Percentiles rank a stretch among this genome's conserved stretches.
Evolutionary conservation across 192 early-diverging fungal species (phyloP).

Genomic region (Gaertneriomyces sp.): DNA sequence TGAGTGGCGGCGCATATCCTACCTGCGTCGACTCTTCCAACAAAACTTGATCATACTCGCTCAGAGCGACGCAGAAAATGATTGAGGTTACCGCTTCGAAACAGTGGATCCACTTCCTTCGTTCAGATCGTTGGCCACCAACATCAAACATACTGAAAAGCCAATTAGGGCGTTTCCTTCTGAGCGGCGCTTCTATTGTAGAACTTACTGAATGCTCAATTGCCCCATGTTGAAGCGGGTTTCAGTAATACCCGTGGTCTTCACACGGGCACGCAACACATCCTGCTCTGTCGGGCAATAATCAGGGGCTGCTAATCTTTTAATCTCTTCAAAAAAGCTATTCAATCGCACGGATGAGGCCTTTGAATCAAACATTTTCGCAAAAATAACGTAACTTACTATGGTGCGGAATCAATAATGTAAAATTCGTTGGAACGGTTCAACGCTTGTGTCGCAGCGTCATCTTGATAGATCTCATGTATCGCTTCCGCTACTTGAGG

Average conservation of each 20-base stretch:
- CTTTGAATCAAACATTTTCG: background rate
- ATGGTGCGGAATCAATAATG: slow-evolving; percentile 87
- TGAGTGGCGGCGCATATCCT: background rate
- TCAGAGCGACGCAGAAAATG: slow-evolving; percentile 89
- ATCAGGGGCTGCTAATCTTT: slow-evolving; percentile 44
- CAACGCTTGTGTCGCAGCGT: slow-evolving; percentile 58
- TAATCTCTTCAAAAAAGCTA: slow-evolving; percentile 33
- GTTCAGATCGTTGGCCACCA: slow-evolving; percentile 78
- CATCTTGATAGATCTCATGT: slow-evolving; percentile 59
- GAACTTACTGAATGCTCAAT: slow-evolving; percentile 34
- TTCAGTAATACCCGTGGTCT: slow-evolving; percentile 65
- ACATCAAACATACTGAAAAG: slow-evolving; percentile 74
- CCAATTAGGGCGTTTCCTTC: background rate
- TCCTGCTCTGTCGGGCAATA: slow-evolving; percentile 62
- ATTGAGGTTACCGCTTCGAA: slow-evolving; percentile 86
- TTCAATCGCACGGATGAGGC: background rate
- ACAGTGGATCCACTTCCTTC: slow-evolving; percentile 85
- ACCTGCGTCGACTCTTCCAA: slow-evolving; percentile 66
- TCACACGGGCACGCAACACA: slow-evolving; percentile 63
- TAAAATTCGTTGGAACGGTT: slow-evolving; percentile 80
- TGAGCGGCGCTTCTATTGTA: background rate
- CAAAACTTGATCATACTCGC: slow-evolving; percentile 90
- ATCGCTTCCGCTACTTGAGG: slow-evolving; percentile 25
- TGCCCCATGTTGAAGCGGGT: slow-evolving; percentile 56
- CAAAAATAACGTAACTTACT: slow-evolving; percentile 52